Evolutionary conservation across 495 filamentous ascomycete genomes (phyloP), one percentile per base, ranked within the genome.

Genomic region (Penicillium manginii): DNA sequence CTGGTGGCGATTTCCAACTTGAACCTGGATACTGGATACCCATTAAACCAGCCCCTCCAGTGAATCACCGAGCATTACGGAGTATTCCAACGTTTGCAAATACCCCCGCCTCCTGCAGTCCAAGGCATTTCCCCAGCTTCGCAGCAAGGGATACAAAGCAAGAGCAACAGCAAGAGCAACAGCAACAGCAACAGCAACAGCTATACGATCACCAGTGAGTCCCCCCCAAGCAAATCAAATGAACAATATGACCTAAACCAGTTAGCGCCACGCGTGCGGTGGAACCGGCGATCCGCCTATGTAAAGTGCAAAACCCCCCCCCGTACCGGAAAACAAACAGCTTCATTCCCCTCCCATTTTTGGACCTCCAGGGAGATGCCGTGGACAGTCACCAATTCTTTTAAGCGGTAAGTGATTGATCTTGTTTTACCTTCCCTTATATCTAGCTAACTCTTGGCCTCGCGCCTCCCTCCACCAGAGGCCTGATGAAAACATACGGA

Each of bases 321-420:
- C 55, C 46, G 57, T 57, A 39, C 40, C 21, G 43, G 31, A 59
- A 56, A 59, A 59, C 35, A 61, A 62, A 65, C 46, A 60, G 51
- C 55, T 52, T 52, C 43, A 18, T 57, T 29, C 17, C 43, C 53
- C 59, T 54, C 49, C 64, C 58, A 65, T 49, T 43, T 15, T 50
- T 21, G 31, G 54, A 45, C 60, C 26, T 64, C 60, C 58, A 70
- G 65, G 69, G 73, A 69, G 63, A 83, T 83, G 81, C 79, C 80
- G 72, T 83, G 78, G 71, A 82, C 79, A 57, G 80, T 83, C 58
- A 82, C 81, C 62, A 83, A 83, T 73, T 83, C 81, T 61, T 83
- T 82, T 54, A 83, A 81, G 71, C 75, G 81, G 81, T 83, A 73
- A 19, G 66, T 59, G 15, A 19, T 43, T 31, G 5, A 21, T 48